These are phyloP conservation scores for Angomonas ambiguus DNA, from an alignment of 208 protist genomes.

Conservation along the genomic window DNA sequence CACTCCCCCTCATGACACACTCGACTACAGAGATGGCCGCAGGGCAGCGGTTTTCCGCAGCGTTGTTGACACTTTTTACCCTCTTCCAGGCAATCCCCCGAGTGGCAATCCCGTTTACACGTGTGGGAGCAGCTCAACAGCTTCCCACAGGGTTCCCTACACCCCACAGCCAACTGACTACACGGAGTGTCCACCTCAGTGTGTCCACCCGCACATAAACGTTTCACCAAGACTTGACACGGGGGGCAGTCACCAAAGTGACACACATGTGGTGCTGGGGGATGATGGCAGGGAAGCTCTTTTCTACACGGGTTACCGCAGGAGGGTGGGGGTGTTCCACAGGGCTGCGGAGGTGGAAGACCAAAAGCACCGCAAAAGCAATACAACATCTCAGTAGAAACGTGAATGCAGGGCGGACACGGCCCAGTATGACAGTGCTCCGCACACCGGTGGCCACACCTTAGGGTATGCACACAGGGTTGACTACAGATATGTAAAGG, in stretches of 20 bases:
- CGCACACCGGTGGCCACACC: conserved; percentile 67
- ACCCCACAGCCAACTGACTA: conserved; percentile 19
- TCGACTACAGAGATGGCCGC: conserved; percentile 50
- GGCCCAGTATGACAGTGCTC: conserved; percentile 60
- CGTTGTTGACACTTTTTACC: conserved; percentile 28
- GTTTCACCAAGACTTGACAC: conserved; percentile 39
- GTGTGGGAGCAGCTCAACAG: conserved; percentile 54
- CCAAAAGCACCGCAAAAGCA: conserved; percentile 54
- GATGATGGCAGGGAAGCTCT: conserved; percentile 39
- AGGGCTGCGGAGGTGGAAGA: conserved; percentile 65
- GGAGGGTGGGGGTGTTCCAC: conserved; percentile 48
- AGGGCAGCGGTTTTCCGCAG: conserved; percentile 36
- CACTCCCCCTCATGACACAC: conserved; percentile 49
- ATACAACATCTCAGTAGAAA: conserved; percentile 40
- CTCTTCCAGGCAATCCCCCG: conserved; percentile 41
- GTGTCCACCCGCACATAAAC: conserved; percentile 46
- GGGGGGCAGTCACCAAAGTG: conserved; percentile 74
- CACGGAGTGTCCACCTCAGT: conserved; percentile 27
- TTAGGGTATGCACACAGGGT: conserved; percentile 52
- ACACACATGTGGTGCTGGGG: conserved; percentile 36
- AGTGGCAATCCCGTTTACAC: conserved; percentile 55
- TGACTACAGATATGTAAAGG: conserved; percentile 38
- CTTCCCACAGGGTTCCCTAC: conserved; percentile 38
- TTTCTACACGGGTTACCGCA: conserved; percentile 48
- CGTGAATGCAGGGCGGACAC: conserved; percentile 61